phyloP scores from a whole-genome alignment of 1,284 basidiomycete species.

The Porogramme epimiltina region DNA sequence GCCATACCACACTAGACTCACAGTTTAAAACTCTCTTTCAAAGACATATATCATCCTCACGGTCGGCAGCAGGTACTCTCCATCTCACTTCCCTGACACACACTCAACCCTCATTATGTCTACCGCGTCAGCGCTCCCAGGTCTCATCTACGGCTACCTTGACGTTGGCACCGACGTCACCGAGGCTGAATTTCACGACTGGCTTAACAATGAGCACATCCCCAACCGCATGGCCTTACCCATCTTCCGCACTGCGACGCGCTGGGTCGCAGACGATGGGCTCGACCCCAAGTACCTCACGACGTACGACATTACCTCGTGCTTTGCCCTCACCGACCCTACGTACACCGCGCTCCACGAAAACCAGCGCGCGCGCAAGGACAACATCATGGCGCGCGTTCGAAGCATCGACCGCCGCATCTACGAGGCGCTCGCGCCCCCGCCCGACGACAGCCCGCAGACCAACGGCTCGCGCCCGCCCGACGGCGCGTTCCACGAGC shows the following conservation, averaged over 20 bases:
- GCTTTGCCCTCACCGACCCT: constrained; percentile 44
- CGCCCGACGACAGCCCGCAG: no score
- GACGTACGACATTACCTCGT: constrained; percentile 56
- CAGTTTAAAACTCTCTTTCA: no score
- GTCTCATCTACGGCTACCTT: constrained; percentile 31
- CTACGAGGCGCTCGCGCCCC: constrained; percentile 41
- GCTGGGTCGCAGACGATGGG: constrained; percentile 47
- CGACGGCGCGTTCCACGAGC: not conserved
- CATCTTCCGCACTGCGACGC: constrained; percentile 53
- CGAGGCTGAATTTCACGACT: constrained; percentile 41
- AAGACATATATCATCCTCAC: no score
- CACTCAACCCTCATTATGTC: no score
- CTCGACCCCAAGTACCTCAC: constrained; percentile 52
- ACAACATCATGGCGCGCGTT: constrained; percentile 47
- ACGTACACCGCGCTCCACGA: constrained; percentile 53
- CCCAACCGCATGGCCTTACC: constrained; percentile 57
- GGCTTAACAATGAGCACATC: constrained; percentile 70
- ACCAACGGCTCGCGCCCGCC: no score
- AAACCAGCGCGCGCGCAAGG: constrained; percentile 57
- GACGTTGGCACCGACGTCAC: constrained; percentile 31
- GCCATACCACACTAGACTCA: no score
- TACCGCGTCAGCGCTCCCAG: no score
- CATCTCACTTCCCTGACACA: no score
- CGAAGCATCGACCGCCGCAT: constrained; percentile 55
- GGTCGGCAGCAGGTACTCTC: no score